Evolutionary conservation across 768 basidiomycete genomes (phyloP).

Genomic region (Lenzites betulinus): DNA sequence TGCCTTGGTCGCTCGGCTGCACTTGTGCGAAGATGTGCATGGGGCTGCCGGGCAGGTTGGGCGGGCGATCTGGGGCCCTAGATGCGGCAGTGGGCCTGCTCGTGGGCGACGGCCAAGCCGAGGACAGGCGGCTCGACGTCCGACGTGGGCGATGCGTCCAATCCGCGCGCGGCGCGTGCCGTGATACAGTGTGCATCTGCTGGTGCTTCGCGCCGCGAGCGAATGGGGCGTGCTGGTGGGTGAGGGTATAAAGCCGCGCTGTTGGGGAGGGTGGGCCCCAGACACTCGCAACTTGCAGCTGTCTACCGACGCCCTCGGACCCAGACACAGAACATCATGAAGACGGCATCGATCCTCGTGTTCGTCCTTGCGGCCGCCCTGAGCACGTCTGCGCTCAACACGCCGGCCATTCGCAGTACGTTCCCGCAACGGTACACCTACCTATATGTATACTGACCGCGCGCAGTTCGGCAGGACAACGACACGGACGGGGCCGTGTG

Average conservation of each 20-base stretch:
- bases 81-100: background rate
- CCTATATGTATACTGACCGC: too few species aligned
- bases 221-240: background rate
- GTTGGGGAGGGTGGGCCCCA: background rate
- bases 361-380: slow-evolving; percentile 5
- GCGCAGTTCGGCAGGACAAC: slow-evolving; percentile 10
- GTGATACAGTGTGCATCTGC: background rate
- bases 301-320: background rate
- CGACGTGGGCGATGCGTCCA: background rate
- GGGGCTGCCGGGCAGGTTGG: background rate
- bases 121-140: background rate
- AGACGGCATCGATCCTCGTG: background rate
- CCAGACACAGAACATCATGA: background rate
- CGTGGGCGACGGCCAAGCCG: background rate
- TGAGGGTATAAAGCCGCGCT: background rate
- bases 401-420: slow-evolving; percentile 10
- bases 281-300: background rate
- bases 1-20: too few species aligned
- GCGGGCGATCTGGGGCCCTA: background rate
- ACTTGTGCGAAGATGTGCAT: too few species aligned
- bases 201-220: too few species aligned
- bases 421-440: too few species aligned
- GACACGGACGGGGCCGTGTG: background rate
- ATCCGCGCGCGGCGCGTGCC: background rate
- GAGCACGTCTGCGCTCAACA: slow-evolving; percentile 9